Evolutionary conservation across 805 yeast genomes (phyloP), one percentile per base, ranked within the genome.

Genomic region (Candida ipomoeae): DNA sequence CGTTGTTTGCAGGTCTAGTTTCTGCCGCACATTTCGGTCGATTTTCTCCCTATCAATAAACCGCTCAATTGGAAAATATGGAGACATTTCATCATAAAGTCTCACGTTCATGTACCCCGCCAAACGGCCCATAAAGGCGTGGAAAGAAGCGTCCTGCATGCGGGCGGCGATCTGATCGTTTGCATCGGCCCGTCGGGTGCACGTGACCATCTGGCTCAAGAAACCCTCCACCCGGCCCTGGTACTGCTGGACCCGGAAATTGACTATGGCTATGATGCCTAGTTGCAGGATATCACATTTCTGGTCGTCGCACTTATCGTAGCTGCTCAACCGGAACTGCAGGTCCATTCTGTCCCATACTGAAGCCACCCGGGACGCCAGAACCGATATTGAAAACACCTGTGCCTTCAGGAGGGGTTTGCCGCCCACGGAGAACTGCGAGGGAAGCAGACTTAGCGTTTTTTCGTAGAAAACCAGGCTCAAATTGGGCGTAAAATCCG

Each of bases 401-500:
- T 51, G 47, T 7, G 44, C 13, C 18, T 18, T 38, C 4, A 26
- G 41, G 13, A 57, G 35, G 8, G 18, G 31, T 13, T 15, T 14
- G 1, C 36, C 47, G 17, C 52, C 55, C 31, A 56, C 37, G 1
- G 18, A 6, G 23, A 50, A 54, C 18, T 33, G 37, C 2, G 36
- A 18, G 3, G 55, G 58, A 29, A 56, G 40, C 14, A 23, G 21
- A 3, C 21, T 15, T 2, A 48, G 45, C 6, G 26, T 32, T 8
- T 42, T 48, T 7, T 40, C 38, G 15, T 46, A 48, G 40, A 48
- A 49, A 3, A 47, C 51, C 48, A 49, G 49, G 14, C 48, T 51
- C 8, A 40, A 17, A 31, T 52, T 48, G 44, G 46, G 38, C 40
- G 60, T 53, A 38, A 58, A 58, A 32, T 58, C 62, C 6, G 62